Evolutionary conservation across 78 protist genomes (phyloP).

Genomic region (Planoprotostelium fungivorum): DNA sequence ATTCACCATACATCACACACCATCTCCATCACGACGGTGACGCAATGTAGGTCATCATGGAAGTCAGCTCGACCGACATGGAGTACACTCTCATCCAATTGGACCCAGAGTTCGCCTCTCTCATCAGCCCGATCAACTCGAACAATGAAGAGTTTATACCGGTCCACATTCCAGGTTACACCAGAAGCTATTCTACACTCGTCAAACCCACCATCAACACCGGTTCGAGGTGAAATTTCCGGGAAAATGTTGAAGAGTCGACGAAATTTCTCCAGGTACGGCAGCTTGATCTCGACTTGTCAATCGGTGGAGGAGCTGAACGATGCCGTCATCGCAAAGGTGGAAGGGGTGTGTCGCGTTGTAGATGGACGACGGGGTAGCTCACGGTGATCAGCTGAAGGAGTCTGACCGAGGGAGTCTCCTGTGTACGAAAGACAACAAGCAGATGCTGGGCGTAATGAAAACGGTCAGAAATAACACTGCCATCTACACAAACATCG

Average conservation of each 20-base stretch:
- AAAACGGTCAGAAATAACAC: neutral
- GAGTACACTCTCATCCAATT: neutral
- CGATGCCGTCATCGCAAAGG: neutral
- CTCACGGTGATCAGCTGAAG: neutral
- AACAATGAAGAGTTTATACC: neutral
- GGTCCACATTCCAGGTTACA: neutral
- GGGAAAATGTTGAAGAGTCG: neutral
- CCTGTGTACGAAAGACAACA: neutral
- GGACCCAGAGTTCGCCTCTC: neutral
- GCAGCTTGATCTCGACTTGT: neutral
- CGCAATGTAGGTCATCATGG: neutral
- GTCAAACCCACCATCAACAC: neutral
- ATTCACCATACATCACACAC: neutral
- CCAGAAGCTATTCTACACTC: neutral
- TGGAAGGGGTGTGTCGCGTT: too few species aligned
- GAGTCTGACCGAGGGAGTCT: neutral
- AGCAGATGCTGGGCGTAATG: neutral
- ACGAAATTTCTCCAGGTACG: neutral
- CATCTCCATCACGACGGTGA: neutral
- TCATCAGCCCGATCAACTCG: neutral
- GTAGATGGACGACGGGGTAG: too few species aligned
- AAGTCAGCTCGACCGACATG: neutral
- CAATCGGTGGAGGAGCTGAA: neutral
- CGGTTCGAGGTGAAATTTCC: neutral
- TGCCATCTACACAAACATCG: neutral